A percentile compares a stretch with the other conserved stretches of the same genome.
phyloP scores from a whole-genome alignment of 805 yeast genomes.

The Ogataea paraovalis region DNA sequence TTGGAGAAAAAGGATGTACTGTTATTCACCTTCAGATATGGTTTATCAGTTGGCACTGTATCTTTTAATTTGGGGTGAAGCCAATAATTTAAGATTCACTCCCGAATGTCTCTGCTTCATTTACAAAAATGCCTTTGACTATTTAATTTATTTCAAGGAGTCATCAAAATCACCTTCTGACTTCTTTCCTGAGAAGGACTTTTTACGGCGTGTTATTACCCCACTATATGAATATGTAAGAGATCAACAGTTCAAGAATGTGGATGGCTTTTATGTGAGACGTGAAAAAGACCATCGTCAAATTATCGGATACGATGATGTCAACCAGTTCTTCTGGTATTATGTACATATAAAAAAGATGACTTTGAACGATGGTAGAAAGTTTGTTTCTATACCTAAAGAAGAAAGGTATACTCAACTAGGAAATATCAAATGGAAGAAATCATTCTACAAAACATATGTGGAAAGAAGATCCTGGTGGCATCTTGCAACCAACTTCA shows the following conservation, averaged over 20 bases:
- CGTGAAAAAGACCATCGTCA: constrained; percentile 67
- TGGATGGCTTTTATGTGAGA: constrained; percentile 53
- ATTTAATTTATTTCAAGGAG: constrained; percentile 35
- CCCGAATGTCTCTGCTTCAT: constrained; percentile 53
- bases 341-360: constrained; percentile 34
- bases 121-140: constrained; percentile 52
- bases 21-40: constrained; percentile 50
- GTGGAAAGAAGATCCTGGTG: constrained; percentile 47
- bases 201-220: constrained; percentile 38
- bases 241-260: constrained; percentile 60
- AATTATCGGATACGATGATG: constrained; percentile 55
- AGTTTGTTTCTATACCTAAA: constrained; percentile 28
- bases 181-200: constrained; percentile 23
- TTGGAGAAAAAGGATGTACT: constrained; percentile 67
- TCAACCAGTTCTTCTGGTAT: constrained; percentile 51
- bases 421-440: constrained; percentile 37
- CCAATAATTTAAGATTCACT: constrained; percentile 55
- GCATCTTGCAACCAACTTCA: constrained; percentile 46
- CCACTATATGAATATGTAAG: constrained; percentile 57
- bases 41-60: constrained; percentile 62
- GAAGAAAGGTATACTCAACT: constrained; percentile 32
- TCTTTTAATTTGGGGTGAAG: constrained; percentile 72
- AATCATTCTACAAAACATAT: constrained; percentile 42
- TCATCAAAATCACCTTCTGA: constrained; percentile 11
- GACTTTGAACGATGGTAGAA: constrained; percentile 31